These are phyloP conservation scores for Rhizoctonia solani DNA, from an alignment of 1,284 basidiomycete genomes.

Conservation along the genomic window DNA sequence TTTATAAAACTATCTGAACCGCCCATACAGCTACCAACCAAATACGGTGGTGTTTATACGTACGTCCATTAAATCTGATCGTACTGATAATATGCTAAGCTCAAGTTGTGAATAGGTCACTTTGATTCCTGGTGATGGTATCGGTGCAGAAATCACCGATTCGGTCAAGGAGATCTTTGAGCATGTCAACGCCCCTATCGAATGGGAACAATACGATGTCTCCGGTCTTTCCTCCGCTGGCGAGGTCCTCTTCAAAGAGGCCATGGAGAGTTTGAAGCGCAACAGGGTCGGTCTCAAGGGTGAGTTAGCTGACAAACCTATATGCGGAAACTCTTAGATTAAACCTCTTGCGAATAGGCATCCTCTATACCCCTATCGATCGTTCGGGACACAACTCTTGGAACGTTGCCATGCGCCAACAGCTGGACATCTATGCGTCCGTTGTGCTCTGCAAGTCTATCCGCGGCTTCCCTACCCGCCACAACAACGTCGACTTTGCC, in stretches of 20 bases:
- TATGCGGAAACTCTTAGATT: background rate
- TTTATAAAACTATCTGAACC: background rate
- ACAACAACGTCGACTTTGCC: slow-evolving; percentile 96
- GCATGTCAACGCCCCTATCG: slow-evolving; percentile 95
- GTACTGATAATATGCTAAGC: background rate
- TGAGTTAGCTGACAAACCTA: slow-evolving; percentile 48
- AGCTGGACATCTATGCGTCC: slow-evolving; percentile 98
- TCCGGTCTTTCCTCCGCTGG: slow-evolving; percentile 94
- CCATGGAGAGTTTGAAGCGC: slow-evolving; percentile 94
- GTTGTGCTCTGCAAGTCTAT: slow-evolving; percentile 98
- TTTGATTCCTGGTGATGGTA: slow-evolving; percentile 94
- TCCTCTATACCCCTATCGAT: slow-evolving; percentile 98
- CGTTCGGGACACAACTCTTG: slow-evolving; percentile 97
- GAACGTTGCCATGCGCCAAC: slow-evolving; percentile 99
- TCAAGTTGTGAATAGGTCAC: slow-evolving; percentile 60
- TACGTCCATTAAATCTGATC: slow-evolving; percentile 48
- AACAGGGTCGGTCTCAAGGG: slow-evolving; percentile 99
- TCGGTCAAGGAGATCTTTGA: slow-evolving; percentile 99
- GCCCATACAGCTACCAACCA: slow-evolving; percentile 72
- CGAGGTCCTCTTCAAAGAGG: slow-evolving; percentile 95
- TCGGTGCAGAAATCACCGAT: slow-evolving; percentile 96
- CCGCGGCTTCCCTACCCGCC: slow-evolving; percentile 95
- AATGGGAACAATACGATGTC: slow-evolving; percentile 99
- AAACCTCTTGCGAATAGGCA: slow-evolving; percentile 60
- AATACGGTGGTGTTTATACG: slow-evolving; percentile 95